Evolutionary conservation across 305 asterid genomes (phyloP).

Genomic region (Ajuga reptans): DNA sequence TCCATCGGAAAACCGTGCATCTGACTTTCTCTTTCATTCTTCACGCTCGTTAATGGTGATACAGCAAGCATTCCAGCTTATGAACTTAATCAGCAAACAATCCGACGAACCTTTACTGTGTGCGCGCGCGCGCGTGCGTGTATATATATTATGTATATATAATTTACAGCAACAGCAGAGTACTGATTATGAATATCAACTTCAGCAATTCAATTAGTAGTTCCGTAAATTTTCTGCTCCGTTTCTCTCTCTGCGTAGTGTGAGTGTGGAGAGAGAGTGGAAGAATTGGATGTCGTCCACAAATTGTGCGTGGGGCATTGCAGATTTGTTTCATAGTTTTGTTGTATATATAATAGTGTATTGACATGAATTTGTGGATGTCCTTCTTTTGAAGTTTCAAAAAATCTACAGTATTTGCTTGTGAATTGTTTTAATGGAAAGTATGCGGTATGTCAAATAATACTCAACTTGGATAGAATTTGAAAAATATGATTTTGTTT

Average conservation of each 20-base stretch:
- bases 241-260: background rate
- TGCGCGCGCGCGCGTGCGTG: too few species aligned
- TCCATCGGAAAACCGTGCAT: conserved; percentile 39
- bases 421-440: conserved; percentile 26
- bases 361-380: conserved; percentile 46
- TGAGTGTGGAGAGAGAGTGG: conserved; percentile 20
- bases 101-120: too few species aligned
- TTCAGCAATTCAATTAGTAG: background rate
- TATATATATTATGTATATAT: background rate
- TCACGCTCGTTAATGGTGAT: conserved; percentile 40
- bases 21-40: conserved; percentile 36
- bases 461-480: background rate
- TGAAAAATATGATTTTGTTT: too few species aligned
- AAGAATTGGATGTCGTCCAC: conserved; percentile 11
- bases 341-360: background rate
- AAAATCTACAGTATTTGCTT: conserved; percentile 39
- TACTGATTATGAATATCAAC: background rate
- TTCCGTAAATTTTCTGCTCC: background rate
- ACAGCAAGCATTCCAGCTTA: conserved; percentile 51
- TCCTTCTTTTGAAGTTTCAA: conserved; percentile 36
- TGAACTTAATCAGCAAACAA: background rate
- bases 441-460: too few species aligned
- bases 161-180: background rate
- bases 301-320: conserved; percentile 23
- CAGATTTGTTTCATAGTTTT: conserved; percentile 32